These are phyloP conservation scores for Sugiyamaella valdiviana DNA, from an alignment of 805 yeast genomes.

Conservation along the genomic window DNA sequence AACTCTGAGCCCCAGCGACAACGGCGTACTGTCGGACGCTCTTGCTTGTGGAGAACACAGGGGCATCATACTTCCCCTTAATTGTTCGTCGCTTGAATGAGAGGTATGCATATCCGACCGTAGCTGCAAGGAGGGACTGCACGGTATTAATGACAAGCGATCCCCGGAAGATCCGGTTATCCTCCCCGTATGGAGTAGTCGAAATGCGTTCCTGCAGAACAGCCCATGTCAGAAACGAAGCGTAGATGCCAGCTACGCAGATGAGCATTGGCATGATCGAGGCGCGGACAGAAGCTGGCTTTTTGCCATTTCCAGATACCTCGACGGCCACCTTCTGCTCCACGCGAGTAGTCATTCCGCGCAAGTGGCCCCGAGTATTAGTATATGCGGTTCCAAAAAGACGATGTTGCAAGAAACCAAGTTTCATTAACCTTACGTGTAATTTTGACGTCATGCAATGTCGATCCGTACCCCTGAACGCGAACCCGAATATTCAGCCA, in stretches of 20 bases:
- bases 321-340: neutral
- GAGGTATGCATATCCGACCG: conserved; percentile 61
- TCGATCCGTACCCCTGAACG: neutral
- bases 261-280: conserved; percentile 17
- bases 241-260: conserved; percentile 64
- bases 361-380: too few species aligned
- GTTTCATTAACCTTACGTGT: neutral
- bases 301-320: neutral
- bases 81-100: conserved; percentile 21
- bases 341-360: neutral
- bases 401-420: too few species aligned
- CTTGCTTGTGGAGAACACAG: conserved; percentile 27
- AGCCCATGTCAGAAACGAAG: conserved; percentile 87
- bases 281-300: neutral
- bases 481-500: neutral
- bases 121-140: conserved; percentile 68
- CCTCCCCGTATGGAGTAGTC: conserved; percentile 62
- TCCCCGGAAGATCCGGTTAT: conserved; percentile 53
- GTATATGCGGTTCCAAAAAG: too few species aligned
- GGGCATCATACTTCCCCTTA: neutral
- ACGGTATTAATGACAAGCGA: conserved; percentile 71
- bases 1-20: conserved; percentile 67
- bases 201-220: conserved; percentile 83
- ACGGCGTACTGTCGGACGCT: conserved; percentile 38
- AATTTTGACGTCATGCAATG: neutral